Percentiles rank a stretch among this genome's conserved stretches.
These are phyloP conservation scores for Pseudozyma thailandica DNA, from an alignment of 1,284 basidiomycete species.

Conservation along the genomic window DNA sequence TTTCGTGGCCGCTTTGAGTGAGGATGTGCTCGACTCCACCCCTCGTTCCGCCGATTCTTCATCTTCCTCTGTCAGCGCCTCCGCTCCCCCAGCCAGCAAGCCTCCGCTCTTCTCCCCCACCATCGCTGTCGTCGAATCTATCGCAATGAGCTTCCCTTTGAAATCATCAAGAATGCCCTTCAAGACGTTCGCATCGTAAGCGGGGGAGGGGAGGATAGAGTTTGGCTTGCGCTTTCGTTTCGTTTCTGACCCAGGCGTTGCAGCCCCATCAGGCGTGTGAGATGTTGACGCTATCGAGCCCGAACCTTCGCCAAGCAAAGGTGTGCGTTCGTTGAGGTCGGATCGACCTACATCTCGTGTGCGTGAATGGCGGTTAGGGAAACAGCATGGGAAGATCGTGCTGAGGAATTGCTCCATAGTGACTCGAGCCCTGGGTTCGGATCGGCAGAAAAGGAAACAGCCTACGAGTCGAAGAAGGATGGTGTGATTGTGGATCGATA, in stretches of 20 bases:
- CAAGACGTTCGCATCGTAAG: constrained; percentile 28
- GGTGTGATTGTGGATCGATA: too few species aligned
- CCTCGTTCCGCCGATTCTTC: not conserved
- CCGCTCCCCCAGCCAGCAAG: not conserved
- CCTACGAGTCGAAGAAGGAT: too few species aligned
- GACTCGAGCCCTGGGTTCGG: too few species aligned
- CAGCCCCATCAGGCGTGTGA: constrained; percentile 1
- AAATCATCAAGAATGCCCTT: constrained; percentile 28
- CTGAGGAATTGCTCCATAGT: constrained; percentile 30
- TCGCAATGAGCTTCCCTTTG: constrained; percentile 10
- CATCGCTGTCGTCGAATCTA: constrained; percentile 6
- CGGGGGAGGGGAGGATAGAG: constrained; percentile 28
- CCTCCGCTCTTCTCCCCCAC: not conserved
- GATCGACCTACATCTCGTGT: not conserved
- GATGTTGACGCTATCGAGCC: constrained; percentile 6
- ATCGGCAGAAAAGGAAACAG: too few species aligned
- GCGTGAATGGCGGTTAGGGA: constrained; percentile 12
- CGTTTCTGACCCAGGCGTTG: constrained; percentile 8
- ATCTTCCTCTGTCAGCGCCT: not conserved
- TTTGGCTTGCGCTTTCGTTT: constrained; percentile 16
- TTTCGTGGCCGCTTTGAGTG: not conserved
- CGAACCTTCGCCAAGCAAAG: constrained; percentile 14
- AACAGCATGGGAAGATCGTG: constrained; percentile 37
- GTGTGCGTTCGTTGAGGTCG: constrained; percentile 26
- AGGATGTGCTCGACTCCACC: not conserved